Percentiles rank a stretch among this genome's conserved stretches.
Conservation (phyloP, 2,329 filamentous ascomycete species). For the Exophiala lecanii-corni region DNA sequence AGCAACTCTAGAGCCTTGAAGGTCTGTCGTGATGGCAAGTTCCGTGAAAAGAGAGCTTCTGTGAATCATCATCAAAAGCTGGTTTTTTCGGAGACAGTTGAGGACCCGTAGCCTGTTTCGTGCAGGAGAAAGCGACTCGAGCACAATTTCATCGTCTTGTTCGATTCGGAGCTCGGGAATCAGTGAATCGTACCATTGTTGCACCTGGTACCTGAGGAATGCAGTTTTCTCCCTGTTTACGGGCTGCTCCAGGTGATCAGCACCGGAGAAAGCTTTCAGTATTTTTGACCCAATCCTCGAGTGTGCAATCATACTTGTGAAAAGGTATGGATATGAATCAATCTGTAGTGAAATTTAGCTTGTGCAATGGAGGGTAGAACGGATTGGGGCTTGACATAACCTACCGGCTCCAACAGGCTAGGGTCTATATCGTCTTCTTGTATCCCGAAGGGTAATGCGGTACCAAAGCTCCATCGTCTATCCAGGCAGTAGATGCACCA, state of each 20-base stretch:
- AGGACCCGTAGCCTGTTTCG: conserved; percentile 37
- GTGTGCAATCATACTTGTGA: conserved; percentile 48
- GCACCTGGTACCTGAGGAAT: conserved; percentile 40
- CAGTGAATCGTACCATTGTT: conserved; percentile 45
- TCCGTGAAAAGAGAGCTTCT: conserved; percentile 40
- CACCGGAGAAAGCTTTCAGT: conserved; percentile 43
- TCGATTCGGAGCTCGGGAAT: conserved; percentile 40
- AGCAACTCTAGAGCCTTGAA: conserved; percentile 36
- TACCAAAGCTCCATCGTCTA: conserved; percentile 50
- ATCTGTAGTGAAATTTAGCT: conserved; percentile 2
- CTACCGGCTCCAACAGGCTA: conserved; percentile 42
- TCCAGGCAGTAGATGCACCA: conserved; percentile 52
- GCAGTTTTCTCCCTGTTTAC: conserved; percentile 38
- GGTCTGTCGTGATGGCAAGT: conserved; percentile 35
- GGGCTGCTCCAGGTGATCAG: conserved; percentile 30
- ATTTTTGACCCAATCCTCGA: conserved; percentile 45
- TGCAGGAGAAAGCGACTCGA: conserved; percentile 4
- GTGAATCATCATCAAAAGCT: conserved; percentile 44
- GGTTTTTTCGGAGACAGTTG: conserved; percentile 44
- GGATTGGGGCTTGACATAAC: no score
- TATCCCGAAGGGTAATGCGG: conserved; percentile 47
- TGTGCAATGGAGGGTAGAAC: no score
- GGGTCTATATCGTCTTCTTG: conserved; percentile 49
- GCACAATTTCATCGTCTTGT: conserved; percentile 13
- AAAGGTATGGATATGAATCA: conserved; percentile 34